These are phyloP conservation scores for Zelonia costaricensis DNA, from an alignment of 208 protist genomes.

Conservation along the genomic window DNA sequence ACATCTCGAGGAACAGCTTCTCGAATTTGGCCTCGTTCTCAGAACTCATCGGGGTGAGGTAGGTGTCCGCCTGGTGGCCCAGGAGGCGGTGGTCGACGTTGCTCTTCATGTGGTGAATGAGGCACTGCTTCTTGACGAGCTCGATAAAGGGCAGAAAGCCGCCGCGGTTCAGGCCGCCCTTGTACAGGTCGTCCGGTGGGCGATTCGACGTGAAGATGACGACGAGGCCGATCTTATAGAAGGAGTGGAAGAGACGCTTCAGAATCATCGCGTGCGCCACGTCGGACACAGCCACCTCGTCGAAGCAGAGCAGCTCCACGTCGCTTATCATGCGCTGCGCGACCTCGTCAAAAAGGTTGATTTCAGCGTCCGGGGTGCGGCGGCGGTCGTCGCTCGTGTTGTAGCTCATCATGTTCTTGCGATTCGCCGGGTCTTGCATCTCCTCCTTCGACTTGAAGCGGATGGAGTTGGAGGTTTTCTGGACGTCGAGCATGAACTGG, in stretches of 20 bases:
- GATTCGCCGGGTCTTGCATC: constrained; percentile 26
- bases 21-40: constrained; percentile 76
- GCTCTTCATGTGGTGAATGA: constrained; percentile 89
- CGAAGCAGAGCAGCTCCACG: constrained; percentile 95
- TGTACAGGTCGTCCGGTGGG: constrained; percentile 85
- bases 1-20: constrained; percentile 77
- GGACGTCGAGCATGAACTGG: constrained; percentile 96
- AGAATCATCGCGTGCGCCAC: constrained; percentile 97
- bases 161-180: constrained; percentile 92
- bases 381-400: constrained; percentile 47
- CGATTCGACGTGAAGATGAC: constrained; percentile 95
- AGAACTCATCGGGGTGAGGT: constrained; percentile 55
- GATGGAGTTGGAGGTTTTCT: constrained; percentile 80
- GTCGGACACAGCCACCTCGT: constrained; percentile 93
- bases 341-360: constrained; percentile 85
- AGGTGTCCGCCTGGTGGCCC: constrained; percentile 69
- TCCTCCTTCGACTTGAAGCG: constrained; percentile 69
- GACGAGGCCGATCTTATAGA: constrained; percentile 92
- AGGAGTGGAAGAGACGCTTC: constrained; percentile 88
- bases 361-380: constrained; percentile 65
- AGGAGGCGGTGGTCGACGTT: constrained; percentile 92
- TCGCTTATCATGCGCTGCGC: constrained; percentile 87
- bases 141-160: constrained; percentile 96
- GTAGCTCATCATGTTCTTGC: constrained; percentile 51
- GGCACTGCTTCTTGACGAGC: constrained; percentile 83